Evolutionary conservation across 2,329 filamentous ascomycete genomes (phyloP), one percentile per base, ranked within the genome.

Genomic region (Neocucurbitaria cava): DNA sequence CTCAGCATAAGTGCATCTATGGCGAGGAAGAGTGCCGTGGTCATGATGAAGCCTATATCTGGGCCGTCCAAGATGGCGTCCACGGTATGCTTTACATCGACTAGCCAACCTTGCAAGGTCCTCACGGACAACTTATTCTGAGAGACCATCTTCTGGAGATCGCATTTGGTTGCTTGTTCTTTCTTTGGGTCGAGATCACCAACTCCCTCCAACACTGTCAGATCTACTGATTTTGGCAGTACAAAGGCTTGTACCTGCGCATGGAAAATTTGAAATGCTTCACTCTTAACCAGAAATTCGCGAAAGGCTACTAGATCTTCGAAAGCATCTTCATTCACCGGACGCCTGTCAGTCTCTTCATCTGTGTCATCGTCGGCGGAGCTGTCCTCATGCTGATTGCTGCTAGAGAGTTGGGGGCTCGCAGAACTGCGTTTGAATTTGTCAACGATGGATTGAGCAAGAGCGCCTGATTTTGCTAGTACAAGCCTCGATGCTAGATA

Each of bases 241-340:
- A 49, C 50, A 39, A 65, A 62, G 7, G 38, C 54, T 23, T 60
- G 39, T 15, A 64, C 9, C 28, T 58, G 47, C 11, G 21, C n/a
- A 3, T 43, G 46, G 3, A 64, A 39, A 3, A 33, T 47, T 9
- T 35, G 28, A 21, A 66, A 64, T 3, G 61, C 59, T 11, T 49
- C 33, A 41, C 63, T 64, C 11, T 41, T 36, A 3, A 56, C 26
- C 2, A 66, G 42, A 20, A 64, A 66, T n/a, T 62, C 40, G 2
- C 54, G 53, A 10, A 64, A 56, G 8, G 20, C 28, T 8, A 39
- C 41, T 5, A 65, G 33, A 24, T 62, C 57, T 2, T 56, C 51
- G 31, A 58, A 63, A 10, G 44, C 35, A 4, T 49, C 46, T 5
- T 63, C 56, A 31, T 59, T 45, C 3, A 65, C 50, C 10, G 24